Conservation (phyloP, 306 rosid species). For the Cercis canadensis region DNA sequence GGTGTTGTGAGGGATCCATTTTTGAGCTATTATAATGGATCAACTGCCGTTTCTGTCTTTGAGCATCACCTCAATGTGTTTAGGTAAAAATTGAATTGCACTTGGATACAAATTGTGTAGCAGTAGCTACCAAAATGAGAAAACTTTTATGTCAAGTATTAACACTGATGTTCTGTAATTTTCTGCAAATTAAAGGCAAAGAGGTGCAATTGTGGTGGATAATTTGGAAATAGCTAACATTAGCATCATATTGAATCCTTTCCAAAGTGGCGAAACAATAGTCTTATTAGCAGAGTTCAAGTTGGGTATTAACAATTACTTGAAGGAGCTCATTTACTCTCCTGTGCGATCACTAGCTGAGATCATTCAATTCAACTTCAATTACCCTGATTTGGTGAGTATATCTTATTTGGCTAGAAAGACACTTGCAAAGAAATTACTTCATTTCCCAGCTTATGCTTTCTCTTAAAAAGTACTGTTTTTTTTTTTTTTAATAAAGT, state of each 20-base stretch:
- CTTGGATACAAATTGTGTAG: too few species aligned
- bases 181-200: conserved; percentile 46
- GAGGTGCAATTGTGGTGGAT: conserved; percentile 68
- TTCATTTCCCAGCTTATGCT: not conserved
- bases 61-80: conserved; percentile 49
- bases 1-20: conserved; percentile 67
- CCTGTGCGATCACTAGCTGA: conserved; percentile 63
- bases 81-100: conserved; percentile 39
- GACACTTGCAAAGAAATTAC: not conserved
- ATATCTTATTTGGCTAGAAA: not conserved
- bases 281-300: conserved; percentile 55
- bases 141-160: not conserved
- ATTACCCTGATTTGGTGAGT: conserved; percentile 53
- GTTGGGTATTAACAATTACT: conserved; percentile 48
- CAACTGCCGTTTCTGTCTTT: conserved; percentile 48
- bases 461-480: not conserved
- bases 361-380: conserved; percentile 58
- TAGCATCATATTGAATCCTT: conserved; percentile 38
- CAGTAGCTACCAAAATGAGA: too few species aligned
- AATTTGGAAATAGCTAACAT: conserved; percentile 61
- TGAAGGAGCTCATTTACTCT: conserved; percentile 52
- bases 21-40: conserved; percentile 40
- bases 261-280: conserved; percentile 44
- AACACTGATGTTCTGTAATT: not conserved
- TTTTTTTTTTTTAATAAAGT: not conserved